Percentiles rank a stretch among this genome's conserved stretches.
Evolutionary conservation across 306 rosid species (phyloP).

Genomic region (Ziziphus jujuba): DNA sequence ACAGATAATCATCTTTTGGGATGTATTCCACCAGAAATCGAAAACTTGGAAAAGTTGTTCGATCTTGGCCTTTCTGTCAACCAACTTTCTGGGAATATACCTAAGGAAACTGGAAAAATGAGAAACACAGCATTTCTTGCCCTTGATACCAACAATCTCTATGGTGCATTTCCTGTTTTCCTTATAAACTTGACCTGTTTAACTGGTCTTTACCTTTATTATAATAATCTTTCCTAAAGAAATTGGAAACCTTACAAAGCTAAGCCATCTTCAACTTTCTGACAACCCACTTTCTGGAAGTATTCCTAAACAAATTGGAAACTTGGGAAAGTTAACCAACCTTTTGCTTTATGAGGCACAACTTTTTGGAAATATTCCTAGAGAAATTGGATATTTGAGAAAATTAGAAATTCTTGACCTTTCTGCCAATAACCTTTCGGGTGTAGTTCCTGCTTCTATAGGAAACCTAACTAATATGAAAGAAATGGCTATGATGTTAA

Average conservation of each 20-base stretch:
- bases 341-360: constrained; percentile 11
- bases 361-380: constrained; percentile 3
- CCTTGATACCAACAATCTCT: constrained; percentile 22
- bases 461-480: not conserved
- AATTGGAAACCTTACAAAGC: not conserved
- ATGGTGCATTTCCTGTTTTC: too few relatives aligned
- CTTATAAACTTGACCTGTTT: constrained; percentile 1
- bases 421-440: not conserved
- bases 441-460: not conserved
- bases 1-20: not conserved
- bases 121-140: not conserved
- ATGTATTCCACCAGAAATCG: not conserved
- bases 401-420: not conserved
- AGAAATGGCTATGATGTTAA: too few relatives aligned
- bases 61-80: not conserved
- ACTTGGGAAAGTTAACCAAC: not conserved
- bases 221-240: constrained; percentile 17
- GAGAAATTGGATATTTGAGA: not conserved
- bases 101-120: not conserved
- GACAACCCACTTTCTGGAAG: constrained; percentile 29
- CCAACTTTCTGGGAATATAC: constrained; percentile 3
- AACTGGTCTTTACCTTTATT: constrained; percentile 1
- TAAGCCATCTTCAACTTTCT: constrained; percentile 26
- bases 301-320: constrained; percentile 41
- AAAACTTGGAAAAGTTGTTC: not conserved